These are phyloP conservation scores for Linnemannia elongata DNA, from an alignment of 192 early-diverging fungal species.

Conservation along the genomic window DNA sequence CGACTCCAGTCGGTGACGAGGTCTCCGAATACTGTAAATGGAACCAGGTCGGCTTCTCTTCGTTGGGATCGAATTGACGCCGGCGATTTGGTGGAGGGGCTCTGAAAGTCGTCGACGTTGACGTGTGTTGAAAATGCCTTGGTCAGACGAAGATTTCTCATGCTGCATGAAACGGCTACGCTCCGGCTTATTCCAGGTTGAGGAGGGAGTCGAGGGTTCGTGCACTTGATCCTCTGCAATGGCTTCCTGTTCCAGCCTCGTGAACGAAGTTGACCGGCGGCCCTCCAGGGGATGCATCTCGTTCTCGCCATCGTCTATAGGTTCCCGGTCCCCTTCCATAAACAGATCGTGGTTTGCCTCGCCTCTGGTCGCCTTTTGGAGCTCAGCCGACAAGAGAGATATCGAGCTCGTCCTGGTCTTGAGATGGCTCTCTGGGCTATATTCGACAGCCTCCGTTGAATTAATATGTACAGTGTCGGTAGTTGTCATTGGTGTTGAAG, in stretches of 20 bases:
- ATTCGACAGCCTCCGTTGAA: neutral
- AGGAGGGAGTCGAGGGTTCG: neutral
- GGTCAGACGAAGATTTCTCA: conserved; percentile 34
- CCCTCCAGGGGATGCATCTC: conserved; percentile 13
- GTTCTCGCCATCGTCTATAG: neutral
- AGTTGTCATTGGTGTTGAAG: neutral
- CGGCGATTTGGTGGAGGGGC: conserved; percentile 29
- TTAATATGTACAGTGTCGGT: conserved; percentile 5
- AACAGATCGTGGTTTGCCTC: conserved; percentile 5
- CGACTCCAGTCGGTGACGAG: conserved; percentile 18
- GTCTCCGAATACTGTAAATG: conserved; percentile 38
- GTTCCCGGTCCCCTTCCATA: neutral
- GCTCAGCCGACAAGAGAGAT: conserved; percentile 41
- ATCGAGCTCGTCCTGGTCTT: conserved; percentile 25
- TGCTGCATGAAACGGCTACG: conserved; percentile 4
- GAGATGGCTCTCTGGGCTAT: neutral
- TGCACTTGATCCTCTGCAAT: neutral
- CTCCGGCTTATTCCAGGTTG: neutral
- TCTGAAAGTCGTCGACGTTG: conserved; percentile 49
- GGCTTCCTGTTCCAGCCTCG: neutral
- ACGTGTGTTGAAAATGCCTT: neutral
- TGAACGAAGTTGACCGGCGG: neutral
- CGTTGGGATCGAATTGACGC: conserved; percentile 2
- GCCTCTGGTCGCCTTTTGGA: conserved; percentile 30
- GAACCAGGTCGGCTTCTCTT: conserved; percentile 45